Percentiles rank a stretch among this genome's conserved stretches.
These are phyloP conservation scores for Neofusicoccum ribis DNA, from an alignment of 2,329 filamentous ascomycete species.

Conservation along the genomic window DNA sequence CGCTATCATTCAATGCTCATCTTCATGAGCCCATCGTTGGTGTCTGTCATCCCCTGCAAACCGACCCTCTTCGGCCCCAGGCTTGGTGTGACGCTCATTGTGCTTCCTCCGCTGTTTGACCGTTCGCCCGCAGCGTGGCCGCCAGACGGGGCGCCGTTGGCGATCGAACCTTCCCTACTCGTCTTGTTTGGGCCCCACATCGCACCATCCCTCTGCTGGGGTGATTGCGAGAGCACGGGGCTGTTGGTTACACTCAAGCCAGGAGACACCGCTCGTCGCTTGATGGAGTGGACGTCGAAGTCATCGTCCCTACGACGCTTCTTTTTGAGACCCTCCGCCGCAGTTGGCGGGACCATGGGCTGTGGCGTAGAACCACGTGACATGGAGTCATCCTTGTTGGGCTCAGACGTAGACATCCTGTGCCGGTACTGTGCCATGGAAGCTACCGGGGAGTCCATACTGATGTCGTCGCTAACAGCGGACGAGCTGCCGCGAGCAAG, in stretches of 20 bases:
- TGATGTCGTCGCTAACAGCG: slow-evolving; percentile 65
- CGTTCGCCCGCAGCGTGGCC: slow-evolving; percentile 53
- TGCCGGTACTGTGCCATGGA: slow-evolving; percentile 21
- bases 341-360: slow-evolving; percentile 37
- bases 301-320: slow-evolving; percentile 91
- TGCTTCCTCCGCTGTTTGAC: slow-evolving; percentile 50
- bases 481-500: slow-evolving; percentile 58
- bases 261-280: slow-evolving; percentile 86
- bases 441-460: slow-evolving; percentile 65
- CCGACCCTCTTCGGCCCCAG: slow-evolving; percentile 49
- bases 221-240: slow-evolving; percentile 78
- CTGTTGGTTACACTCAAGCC: slow-evolving; percentile 90
- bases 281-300: slow-evolving; percentile 83
- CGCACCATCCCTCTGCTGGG: slow-evolving; percentile 68
- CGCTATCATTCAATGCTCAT: slow-evolving; percentile 90
- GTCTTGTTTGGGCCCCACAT: slow-evolving; percentile 69
- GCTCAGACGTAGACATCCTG: slow-evolving; percentile 27
- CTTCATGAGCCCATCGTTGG: slow-evolving; percentile 92
- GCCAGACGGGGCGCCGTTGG: slow-evolving; percentile 34
- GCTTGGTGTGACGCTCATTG: slow-evolving; percentile 43
- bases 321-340: slow-evolving; percentile 44
- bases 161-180: slow-evolving; percentile 56
- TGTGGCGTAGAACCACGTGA: slow-evolving; percentile 40
- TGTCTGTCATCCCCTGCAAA: slow-evolving; percentile 90
- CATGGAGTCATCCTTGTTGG: slow-evolving; percentile 8